Evolutionary conservation across 371 early-diverging fungal genomes (phyloP).

Genomic region (Apophysomyces ossiformis): DNA sequence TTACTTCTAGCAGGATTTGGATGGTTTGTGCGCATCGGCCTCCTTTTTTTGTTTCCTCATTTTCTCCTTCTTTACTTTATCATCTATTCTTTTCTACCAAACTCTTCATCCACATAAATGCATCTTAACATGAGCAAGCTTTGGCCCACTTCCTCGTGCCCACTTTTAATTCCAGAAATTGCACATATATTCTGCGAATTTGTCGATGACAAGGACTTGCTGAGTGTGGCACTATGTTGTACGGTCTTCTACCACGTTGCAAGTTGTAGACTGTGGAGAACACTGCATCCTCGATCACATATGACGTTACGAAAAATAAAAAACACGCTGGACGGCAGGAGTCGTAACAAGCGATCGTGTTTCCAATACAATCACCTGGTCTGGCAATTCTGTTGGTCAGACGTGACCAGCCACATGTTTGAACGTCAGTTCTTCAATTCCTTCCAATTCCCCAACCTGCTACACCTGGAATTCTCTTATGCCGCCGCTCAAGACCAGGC

Average conservation of each 20-base stretch:
- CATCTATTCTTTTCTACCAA: background rate
- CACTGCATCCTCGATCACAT: conserved; percentile 41
- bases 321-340: conserved; percentile 39
- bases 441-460: conserved; percentile 41
- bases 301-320: conserved; percentile 41
- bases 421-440: conserved; percentile 36
- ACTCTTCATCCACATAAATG: background rate
- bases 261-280: conserved; percentile 39
- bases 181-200: conserved; percentile 38
- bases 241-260: conserved; percentile 33
- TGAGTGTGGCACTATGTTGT: conserved; percentile 43
- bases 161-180: conserved; percentile 48
- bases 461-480: conserved; percentile 45
- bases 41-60: background rate
- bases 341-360: conserved; percentile 16
- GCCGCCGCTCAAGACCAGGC: conserved; percentile 47
- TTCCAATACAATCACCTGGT: conserved; percentile 35
- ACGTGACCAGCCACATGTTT: conserved; percentile 24
- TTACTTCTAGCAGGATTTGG: background rate
- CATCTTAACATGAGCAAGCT: background rate
- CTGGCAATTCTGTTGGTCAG: conserved; percentile 33
- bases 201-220: conserved; percentile 36
- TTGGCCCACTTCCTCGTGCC: conserved; percentile 16
- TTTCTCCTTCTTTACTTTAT: background rate
- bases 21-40: background rate